phyloP scores from a whole-genome alignment of 2,329 filamentous ascomycete species.

The Cryphonectria radicalis region DNA sequence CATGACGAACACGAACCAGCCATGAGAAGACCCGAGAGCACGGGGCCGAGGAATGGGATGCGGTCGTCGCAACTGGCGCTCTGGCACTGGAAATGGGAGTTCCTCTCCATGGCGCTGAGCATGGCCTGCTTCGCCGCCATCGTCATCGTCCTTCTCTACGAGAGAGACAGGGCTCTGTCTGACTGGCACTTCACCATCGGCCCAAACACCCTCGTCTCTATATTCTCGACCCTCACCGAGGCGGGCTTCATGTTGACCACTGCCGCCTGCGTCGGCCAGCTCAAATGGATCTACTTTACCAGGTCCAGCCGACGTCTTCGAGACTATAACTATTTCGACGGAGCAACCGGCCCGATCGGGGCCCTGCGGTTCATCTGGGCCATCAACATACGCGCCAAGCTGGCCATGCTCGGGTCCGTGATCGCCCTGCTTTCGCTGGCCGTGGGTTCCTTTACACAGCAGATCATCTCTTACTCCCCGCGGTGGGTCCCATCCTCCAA shows the following conservation, averaged over 20 bases:
- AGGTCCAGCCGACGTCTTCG: not conserved
- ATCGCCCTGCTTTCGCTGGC: slow-evolving; percentile 6
- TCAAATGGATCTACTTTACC: slow-evolving; percentile 7
- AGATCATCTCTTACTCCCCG: not conserved
- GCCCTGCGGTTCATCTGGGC: not conserved
- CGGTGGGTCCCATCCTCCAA: not conserved
- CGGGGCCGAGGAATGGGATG: not conserved
- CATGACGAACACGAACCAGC: not conserved
- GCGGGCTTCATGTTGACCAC: not conserved
- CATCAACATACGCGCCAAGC: not conserved
- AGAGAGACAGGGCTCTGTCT: not conserved
- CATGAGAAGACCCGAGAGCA: not conserved
- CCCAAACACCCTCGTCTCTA: slow-evolving; percentile 6
- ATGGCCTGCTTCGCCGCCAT: slow-evolving; percentile 4
- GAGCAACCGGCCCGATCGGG: not conserved
- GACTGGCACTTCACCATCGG: not conserved
- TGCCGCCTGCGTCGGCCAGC: slow-evolving; percentile 2
- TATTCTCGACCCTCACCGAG: slow-evolving; percentile 2
- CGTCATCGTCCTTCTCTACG: not conserved
- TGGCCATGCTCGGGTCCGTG: not conserved
- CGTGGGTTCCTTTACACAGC: not conserved
- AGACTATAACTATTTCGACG: not conserved
- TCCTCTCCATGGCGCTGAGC: not conserved
- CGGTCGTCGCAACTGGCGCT: not conserved
- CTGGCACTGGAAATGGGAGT: not conserved